Conservation (phyloP, 208 protist genomes). For the Wallacemonas rigidus region DNA sequence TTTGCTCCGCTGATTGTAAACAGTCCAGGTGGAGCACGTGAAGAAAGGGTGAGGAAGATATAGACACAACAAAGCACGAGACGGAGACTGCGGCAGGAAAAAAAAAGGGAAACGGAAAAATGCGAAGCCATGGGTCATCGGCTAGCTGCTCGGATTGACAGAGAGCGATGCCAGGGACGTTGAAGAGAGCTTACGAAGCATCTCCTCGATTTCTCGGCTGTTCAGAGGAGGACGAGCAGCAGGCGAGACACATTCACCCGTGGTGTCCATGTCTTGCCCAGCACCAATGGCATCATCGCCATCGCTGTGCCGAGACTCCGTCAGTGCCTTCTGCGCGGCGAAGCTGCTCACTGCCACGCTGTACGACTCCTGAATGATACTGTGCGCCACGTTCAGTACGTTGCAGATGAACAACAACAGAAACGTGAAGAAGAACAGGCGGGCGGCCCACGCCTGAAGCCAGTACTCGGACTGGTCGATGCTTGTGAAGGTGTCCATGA, state of each 20-base stretch:
- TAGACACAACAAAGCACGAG: not conserved
- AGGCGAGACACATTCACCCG: not conserved
- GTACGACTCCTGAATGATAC: constrained; percentile 71
- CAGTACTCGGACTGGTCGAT: constrained; percentile 49
- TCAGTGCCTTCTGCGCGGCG: constrained; percentile 26
- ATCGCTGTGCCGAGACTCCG: not conserved
- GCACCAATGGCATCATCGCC: not conserved
- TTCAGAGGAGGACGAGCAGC: constrained; percentile 3
- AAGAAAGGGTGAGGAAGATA: constrained; percentile 3
- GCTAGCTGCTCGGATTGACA: too few species aligned
- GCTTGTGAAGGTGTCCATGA: constrained; percentile 55
- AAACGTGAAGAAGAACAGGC: constrained; percentile 56
- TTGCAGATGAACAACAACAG: constrained; percentile 63
- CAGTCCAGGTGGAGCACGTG: not conserved
- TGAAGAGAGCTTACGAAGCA: constrained; percentile 33
- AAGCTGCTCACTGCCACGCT: constrained; percentile 29
- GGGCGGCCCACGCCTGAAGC: constrained; percentile 42
- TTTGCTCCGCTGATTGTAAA: too few species aligned
- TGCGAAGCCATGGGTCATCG: too few species aligned
- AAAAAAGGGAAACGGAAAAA: not conserved
- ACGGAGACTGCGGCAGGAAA: not conserved
- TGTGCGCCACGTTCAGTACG: constrained; percentile 62
- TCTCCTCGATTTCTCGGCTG: constrained; percentile 34
- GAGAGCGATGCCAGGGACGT: not conserved
- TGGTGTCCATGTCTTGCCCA: too few species aligned